Conservation (phyloP, 164 flowering plant species). For the Sedum album region DNA sequence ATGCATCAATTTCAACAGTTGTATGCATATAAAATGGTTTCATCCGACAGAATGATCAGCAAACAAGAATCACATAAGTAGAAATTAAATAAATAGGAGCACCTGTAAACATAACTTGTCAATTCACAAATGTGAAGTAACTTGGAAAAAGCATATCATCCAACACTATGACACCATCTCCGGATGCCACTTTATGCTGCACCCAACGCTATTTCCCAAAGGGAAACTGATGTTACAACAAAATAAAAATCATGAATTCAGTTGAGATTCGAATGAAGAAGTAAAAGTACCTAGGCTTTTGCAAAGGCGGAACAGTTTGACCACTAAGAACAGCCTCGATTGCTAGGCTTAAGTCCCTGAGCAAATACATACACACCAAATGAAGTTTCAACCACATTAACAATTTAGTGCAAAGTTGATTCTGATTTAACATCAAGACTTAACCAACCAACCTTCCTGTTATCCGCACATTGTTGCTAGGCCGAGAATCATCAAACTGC, state of each 20-base stretch:
- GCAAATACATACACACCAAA: background rate
- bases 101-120: background rate
- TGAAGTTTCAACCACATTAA: background rate
- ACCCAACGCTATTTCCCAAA: conserved; percentile 56
- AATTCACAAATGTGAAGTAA: background rate
- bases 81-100: background rate
- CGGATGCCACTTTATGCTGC: conserved; percentile 98
- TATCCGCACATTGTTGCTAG: conserved; percentile 53
- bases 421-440: background rate
- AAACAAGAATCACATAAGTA: background rate
- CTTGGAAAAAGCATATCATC: background rate
- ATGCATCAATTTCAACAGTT: background rate
- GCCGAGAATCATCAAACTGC: conserved; percentile 91
- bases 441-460: conserved; percentile 61
- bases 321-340: conserved; percentile 73
- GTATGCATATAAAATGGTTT: background rate
- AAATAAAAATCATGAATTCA: no score
- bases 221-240: conserved; percentile 11
- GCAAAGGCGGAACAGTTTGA: conserved; percentile 48
- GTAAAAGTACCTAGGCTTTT: conserved; percentile 63
- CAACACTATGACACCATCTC: conserved; percentile 18
- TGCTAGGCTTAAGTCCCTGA: conserved; percentile 75
- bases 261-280: background rate
- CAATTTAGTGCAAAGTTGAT: background rate
- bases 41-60: background rate